Evolutionary conservation across 495 filamentous ascomycete species (phyloP), one percentile per base, ranked within the genome.

Genomic region (Friedmanniomyces endolithicus): DNA sequence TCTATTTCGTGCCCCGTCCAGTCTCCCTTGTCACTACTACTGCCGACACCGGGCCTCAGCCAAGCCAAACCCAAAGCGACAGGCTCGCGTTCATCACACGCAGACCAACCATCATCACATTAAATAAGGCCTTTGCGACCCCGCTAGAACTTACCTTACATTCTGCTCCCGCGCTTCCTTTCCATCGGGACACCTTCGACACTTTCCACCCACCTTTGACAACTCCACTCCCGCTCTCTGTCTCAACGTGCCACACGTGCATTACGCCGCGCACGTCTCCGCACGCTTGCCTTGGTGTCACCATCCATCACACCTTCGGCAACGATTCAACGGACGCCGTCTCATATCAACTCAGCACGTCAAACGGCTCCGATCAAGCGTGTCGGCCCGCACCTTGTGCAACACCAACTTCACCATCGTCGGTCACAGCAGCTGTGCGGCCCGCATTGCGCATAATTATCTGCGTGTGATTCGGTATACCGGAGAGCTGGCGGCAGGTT

Each of bases 111-210:
- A 45, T 23, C 52, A 55, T 52, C n/a, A n/a, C n/a, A n/a, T n/a
- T n/a, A n/a, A n/a, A 56, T 54, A 55, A 59, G 41, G 8, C 25
- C 29, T 46, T 44, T 43, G 52, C 51, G 20, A 53, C 55, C 35
- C 55, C 49, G 46, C 48, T 29, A 56, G n/a, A n/a, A n/a, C n/a
- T n/a, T n/a, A n/a, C n/a, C n/a, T 25, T 29, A 22, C 27, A 22
- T 9, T 19, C 51, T 46, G 40, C 43, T 44, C 48, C 20, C 53
- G 55, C 57, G 57, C 39, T 27, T 59, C 57, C 57, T 55, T 20
- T 6, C 47, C 45, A 44, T 45, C 39, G 57, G 57, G 50, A 39
- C 50, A 14, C 43, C 34, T 41, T 54, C 50, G 53, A 56, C 9
- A 41, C 24, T 41, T 50, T 50, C 46, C 17, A 39, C 53, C 7